Conservation (phyloP, 768 basidiomycete genomes). For the Cystofilobasidium bisporidii region DNA sequence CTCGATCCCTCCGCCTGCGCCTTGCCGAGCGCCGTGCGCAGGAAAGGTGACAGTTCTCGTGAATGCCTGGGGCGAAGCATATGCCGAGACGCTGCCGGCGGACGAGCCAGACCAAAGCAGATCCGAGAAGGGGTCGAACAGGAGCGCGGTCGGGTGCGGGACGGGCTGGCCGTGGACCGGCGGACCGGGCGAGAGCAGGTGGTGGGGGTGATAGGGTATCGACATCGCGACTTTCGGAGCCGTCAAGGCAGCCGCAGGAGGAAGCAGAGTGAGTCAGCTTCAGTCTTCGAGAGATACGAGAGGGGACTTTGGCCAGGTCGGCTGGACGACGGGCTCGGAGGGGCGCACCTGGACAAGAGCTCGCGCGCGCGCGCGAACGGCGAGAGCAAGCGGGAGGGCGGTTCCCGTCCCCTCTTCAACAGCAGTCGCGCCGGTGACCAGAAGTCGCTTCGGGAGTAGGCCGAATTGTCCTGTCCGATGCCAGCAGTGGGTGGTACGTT, state of each 20-base stretch:
- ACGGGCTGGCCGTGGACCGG: constrained; percentile 30
- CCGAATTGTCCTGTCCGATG: too few relatives aligned
- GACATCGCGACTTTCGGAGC: too few relatives aligned
- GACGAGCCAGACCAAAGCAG: constrained; percentile 75
- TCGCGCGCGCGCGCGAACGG: not conserved
- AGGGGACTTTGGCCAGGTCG: too few relatives aligned
- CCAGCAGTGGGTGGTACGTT: too few relatives aligned
- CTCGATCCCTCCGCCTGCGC: constrained; percentile 25
- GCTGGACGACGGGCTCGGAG: too few relatives aligned
- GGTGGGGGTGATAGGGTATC: constrained; percentile 37
- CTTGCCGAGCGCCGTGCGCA: constrained; percentile 28
- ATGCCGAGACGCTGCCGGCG: constrained; percentile 58
- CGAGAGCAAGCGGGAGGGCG: not conserved
- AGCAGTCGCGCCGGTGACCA: too few relatives aligned
- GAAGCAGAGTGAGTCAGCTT: too few relatives aligned
- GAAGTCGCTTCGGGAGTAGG: too few relatives aligned
- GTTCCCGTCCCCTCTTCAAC: too few relatives aligned
- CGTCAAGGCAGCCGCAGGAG: too few relatives aligned
- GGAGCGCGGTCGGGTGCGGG: constrained; percentile 50
- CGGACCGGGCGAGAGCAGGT: constrained; percentile 36
- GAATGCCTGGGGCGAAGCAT: constrained; percentile 45
- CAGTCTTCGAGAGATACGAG: too few relatives aligned
- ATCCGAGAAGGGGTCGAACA: constrained; percentile 86
- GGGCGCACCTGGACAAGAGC: not conserved
- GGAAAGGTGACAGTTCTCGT: constrained; percentile 37